phyloP scores from a whole-genome alignment of 139 green algal genomes.

The Picochlorum sp. region DNA sequence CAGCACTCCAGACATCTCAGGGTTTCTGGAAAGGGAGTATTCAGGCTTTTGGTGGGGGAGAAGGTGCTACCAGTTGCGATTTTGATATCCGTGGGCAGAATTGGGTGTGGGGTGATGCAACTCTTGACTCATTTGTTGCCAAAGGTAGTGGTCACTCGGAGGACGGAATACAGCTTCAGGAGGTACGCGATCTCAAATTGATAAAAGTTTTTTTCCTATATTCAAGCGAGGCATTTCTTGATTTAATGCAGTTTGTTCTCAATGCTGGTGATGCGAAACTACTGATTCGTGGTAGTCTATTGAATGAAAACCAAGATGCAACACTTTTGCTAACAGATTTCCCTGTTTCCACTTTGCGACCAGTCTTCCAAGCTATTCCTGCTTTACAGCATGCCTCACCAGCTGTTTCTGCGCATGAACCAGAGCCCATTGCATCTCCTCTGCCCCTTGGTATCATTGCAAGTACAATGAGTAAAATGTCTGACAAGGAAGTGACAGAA shows the following conservation, averaged over 20 bases:
- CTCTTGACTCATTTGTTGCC: constrained; percentile 43
- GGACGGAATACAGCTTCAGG: constrained; percentile 77
- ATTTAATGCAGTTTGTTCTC: constrained; percentile 22
- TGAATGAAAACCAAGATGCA: constrained; percentile 69
- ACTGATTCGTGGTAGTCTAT: constrained; percentile 44
- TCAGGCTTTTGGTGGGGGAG: constrained; percentile 59
- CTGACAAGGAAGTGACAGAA: constrained; percentile 3
- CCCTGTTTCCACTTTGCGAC: constrained; percentile 58
- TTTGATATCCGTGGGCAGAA: constrained; percentile 60
- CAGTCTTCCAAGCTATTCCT: constrained; percentile 55
- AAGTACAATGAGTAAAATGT: neutral
- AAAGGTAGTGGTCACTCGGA: constrained; percentile 55
- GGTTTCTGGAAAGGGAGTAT: constrained; percentile 63
- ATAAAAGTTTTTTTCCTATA: neutral
- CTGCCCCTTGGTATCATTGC: constrained; percentile 24
- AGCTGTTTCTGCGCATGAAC: constrained; percentile 20
- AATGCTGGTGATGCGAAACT: constrained; percentile 34
- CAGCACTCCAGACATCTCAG: constrained; percentile 60
- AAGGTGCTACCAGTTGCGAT: constrained; percentile 48
- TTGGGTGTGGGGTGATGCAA: constrained; percentile 65
- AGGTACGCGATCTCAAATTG: constrained; percentile 16
- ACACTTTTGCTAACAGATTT: constrained; percentile 67
- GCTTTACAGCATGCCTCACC: constrained; percentile 49
- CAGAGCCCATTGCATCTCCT: constrained; percentile 12
- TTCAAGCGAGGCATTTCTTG: constrained; percentile 15